phyloP scores from a whole-genome alignment of 2,329 filamentous ascomycete genomes.

The Huntiella moniliformis region DNA sequence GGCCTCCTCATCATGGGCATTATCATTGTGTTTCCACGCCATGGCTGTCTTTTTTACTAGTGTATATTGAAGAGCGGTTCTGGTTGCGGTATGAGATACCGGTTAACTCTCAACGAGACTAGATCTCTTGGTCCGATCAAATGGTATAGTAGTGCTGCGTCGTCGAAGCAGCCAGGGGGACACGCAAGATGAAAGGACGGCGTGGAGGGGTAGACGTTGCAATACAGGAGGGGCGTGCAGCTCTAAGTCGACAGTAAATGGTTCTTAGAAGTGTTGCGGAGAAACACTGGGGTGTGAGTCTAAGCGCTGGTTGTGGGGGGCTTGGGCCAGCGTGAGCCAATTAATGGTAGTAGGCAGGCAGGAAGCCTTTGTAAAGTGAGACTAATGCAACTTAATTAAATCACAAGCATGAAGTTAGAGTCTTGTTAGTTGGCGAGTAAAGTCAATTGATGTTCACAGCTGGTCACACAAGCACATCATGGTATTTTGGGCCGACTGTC shows the following conservation, averaged over 20 bases:
- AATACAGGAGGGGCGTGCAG: background rate
- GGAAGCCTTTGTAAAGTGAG: too few relatives aligned
- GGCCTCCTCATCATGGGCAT: conserved; percentile 6
- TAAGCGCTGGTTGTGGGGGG: background rate
- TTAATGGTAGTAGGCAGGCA: background rate
- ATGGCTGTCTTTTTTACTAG: background rate
- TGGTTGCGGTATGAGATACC: background rate
- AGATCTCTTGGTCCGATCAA: background rate
- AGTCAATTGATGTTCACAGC: too few relatives aligned
- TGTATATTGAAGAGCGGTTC: background rate
- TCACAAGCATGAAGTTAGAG: too few relatives aligned
- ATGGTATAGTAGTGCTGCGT: background rate
- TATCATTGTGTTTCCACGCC: background rate
- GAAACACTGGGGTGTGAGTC: background rate
- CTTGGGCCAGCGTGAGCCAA: background rate
- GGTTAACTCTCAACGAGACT: background rate
- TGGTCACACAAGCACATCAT: too few relatives aligned
- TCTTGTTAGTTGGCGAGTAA: too few relatives aligned
- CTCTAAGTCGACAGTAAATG: background rate
- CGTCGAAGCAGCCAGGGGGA: background rate
- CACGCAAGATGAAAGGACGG: background rate
- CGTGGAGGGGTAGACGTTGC: background rate
- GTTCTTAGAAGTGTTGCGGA: background rate
- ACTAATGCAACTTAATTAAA: too few relatives aligned
- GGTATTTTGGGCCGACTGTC: too few relatives aligned